Evolutionary conservation across 306 rosid species (phyloP).

Genomic region (Cicer judaicum): DNA sequence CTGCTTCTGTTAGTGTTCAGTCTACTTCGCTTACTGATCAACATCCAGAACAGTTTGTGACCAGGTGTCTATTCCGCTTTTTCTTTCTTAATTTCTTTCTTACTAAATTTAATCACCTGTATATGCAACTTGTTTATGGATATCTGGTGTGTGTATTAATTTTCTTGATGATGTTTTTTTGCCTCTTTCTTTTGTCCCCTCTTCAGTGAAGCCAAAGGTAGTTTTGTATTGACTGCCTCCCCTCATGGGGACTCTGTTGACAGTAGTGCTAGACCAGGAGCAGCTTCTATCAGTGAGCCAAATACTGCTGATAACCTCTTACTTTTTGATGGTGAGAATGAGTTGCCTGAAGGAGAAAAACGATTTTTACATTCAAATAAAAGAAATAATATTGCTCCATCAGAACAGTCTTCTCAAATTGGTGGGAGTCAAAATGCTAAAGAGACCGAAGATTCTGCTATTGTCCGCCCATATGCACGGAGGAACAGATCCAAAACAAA

Average conservation of each 20-base stretch:
- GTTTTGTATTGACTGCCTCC: constrained; percentile 96
- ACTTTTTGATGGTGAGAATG: constrained; percentile 81
- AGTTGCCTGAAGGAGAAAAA: constrained; percentile 70
- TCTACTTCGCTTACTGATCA: constrained; percentile 96
- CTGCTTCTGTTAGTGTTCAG: constrained; percentile 94
- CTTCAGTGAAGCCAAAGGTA: constrained; percentile 95
- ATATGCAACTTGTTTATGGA: constrained; percentile 36
- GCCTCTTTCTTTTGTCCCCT: constrained; percentile 31
- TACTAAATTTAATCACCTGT: constrained; percentile 1
- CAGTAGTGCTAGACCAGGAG: constrained; percentile 94
- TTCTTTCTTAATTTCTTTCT: constrained; percentile 1
- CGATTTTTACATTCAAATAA: constrained; percentile 62
- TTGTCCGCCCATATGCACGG: constrained; percentile 95
- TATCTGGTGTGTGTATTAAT: constrained; percentile 33
- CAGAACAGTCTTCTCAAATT: constrained; percentile 89
- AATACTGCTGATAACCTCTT: constrained; percentile 95
- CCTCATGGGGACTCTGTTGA: constrained; percentile 99
- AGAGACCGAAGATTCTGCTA: constrained; percentile 93
- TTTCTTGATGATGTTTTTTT: constrained; percentile 10
- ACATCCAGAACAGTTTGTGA: constrained; percentile 87
- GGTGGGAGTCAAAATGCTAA: constrained; percentile 82
- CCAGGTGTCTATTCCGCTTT: constrained; percentile 58
- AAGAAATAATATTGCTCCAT: constrained; percentile 67
- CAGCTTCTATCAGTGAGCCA: constrained; percentile 78
- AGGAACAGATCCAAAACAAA: constrained; percentile 88